A percentile compares a stretch with the other conserved stretches of the same genome.
Conservation (phyloP, 1,284 basidiomycete species). For the Heterobasidion parviporum region DNA sequence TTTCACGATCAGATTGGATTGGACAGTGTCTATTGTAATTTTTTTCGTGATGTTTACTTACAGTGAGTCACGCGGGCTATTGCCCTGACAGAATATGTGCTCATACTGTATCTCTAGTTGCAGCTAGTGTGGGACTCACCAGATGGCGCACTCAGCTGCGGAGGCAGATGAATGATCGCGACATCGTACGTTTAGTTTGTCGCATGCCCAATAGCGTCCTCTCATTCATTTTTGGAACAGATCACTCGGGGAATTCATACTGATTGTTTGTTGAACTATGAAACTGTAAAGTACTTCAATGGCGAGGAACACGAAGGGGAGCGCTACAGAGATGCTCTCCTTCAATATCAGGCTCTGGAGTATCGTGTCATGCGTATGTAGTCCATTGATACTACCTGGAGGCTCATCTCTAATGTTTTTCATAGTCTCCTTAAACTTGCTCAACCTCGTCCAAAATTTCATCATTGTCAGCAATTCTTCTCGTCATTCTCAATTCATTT, state of each 20-base stretch:
- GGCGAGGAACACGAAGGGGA: constrained; percentile 75
- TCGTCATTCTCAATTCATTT: neutral
- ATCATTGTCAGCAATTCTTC: constrained; percentile 49
- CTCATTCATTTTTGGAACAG: constrained; percentile 19
- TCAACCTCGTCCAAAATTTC: constrained; percentile 73
- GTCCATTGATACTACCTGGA: neutral
- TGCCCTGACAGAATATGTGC: neutral
- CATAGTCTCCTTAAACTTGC: constrained; percentile 59
- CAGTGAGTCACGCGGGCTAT: constrained; percentile 32
- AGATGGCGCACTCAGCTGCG: constrained; percentile 65
- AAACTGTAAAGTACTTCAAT: constrained; percentile 80
- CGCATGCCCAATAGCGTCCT: neutral
- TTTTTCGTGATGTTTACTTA: constrained; percentile 72
- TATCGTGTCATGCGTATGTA: constrained; percentile 63
- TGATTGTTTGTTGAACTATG: constrained; percentile 75
- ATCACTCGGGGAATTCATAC: constrained; percentile 73
- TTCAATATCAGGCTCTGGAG: constrained; percentile 71
- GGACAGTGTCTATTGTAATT: constrained; percentile 63
- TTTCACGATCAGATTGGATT: constrained; percentile 59
- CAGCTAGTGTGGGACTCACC: constrained; percentile 60
- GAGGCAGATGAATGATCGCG: constrained; percentile 71
- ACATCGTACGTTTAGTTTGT: constrained; percentile 33
- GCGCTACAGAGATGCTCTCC: constrained; percentile 66
- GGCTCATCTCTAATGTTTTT: neutral
- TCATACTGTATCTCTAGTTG: constrained; percentile 29